Evolutionary conservation across 192 early-diverging fungal species (phyloP).

Genomic region (Diversispora epigaea): DNA sequence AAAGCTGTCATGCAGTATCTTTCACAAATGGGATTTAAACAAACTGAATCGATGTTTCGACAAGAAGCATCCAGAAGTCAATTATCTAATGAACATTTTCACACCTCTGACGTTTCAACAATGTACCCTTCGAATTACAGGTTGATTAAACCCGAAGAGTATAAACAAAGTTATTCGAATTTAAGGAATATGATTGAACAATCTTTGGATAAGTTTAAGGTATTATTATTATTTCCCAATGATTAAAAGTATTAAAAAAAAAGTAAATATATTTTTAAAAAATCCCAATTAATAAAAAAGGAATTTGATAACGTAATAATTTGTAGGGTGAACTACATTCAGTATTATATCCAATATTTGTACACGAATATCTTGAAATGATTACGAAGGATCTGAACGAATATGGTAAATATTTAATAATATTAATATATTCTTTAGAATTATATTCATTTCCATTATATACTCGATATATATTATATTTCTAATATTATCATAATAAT

Average conservation of each 20-base stretch:
- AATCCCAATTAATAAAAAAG: background rate
- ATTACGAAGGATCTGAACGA: slow-evolving; percentile 54
- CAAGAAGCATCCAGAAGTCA: slow-evolving; percentile 56
- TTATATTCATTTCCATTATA: background rate
- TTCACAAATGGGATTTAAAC: slow-evolving; percentile 66
- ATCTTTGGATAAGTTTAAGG: slow-evolving; percentile 92
- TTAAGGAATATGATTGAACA: slow-evolving; percentile 88
- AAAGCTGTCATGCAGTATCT: slow-evolving; percentile 46
- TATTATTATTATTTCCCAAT: background rate
- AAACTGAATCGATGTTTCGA: slow-evolving; percentile 63
- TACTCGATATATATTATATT: background rate
- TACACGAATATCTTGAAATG: slow-evolving; percentile 88
- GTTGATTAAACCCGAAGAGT: slow-evolving; percentile 70
- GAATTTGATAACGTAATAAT: too few species aligned
- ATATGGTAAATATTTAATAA: slow-evolving; percentile 43
- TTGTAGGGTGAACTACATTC: slow-evolving; percentile 76
- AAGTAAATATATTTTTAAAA: background rate
- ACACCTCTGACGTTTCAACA: slow-evolving; percentile 59
- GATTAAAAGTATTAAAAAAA: background rate
- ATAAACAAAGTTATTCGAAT: slow-evolving; percentile 74
- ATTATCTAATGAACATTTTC: slow-evolving; percentile 38
- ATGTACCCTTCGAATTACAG: slow-evolving; percentile 56
- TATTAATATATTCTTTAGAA: background rate
- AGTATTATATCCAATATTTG: slow-evolving; percentile 88
- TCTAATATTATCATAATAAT: background rate